phyloP scores from a whole-genome alignment of 768 basidiomycete genomes.

The Hydnomerulius pinastri region DNA sequence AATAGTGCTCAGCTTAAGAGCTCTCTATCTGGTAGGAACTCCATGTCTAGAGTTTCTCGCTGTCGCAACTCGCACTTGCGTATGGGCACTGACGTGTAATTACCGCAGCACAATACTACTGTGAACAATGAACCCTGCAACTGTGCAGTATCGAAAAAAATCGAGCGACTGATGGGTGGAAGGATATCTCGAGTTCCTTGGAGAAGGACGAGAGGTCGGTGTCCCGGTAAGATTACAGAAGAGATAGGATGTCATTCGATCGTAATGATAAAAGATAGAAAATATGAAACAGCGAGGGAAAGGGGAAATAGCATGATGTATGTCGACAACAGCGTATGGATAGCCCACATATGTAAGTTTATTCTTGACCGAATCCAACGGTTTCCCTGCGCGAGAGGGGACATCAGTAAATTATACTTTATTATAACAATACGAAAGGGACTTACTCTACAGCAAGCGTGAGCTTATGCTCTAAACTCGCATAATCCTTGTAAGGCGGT shows the following conservation, averaged over 20 bases:
- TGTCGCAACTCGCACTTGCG: no score
- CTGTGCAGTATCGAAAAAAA: not conserved
- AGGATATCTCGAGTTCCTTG: not conserved
- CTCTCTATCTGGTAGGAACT: no score
- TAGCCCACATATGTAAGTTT: slow-evolving; percentile 26
- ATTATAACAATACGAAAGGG: not conserved
- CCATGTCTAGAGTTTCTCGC: no score
- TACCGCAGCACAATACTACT: not conserved
- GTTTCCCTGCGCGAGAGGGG: slow-evolving; percentile 63
- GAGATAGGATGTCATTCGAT: slow-evolving; percentile 25
- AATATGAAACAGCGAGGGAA: not conserved
- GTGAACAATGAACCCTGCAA: not conserved
- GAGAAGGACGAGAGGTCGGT: slow-evolving; percentile 16
- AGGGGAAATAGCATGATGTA: slow-evolving; percentile 16
- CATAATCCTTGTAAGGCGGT: slow-evolving; percentile 97
- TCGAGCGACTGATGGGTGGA: not conserved
- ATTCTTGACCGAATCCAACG: slow-evolving; percentile 93
- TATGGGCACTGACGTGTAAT: not conserved
- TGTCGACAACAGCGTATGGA: not conserved
- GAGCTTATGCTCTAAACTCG: slow-evolving; percentile 91
- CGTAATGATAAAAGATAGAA: slow-evolving; percentile 5
- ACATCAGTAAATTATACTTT: slow-evolving; percentile 16
- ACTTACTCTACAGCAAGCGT: slow-evolving; percentile 93
- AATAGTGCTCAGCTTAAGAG: no score
- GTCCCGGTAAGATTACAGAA: slow-evolving; percentile 31